Percentiles rank a stretch among this genome's conserved stretches.
These are phyloP conservation scores for Monoraphidium neglectum DNA, from an alignment of 139 green algal genomes.

Conservation along the genomic window DNA sequence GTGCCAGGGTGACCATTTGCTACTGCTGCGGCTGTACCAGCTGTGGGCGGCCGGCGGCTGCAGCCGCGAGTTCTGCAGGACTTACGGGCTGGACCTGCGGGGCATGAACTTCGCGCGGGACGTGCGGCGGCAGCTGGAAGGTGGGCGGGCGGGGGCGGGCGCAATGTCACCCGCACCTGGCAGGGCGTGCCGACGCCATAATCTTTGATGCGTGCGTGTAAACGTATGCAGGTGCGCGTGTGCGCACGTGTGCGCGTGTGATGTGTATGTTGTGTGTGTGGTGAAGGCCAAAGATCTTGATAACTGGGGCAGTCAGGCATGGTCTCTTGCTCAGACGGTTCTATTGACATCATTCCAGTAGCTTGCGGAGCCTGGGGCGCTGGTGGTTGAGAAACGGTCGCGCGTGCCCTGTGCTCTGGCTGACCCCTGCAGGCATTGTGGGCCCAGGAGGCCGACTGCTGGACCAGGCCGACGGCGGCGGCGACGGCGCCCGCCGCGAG, in stretches of 20 bases:
- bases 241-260: too few relatives aligned
- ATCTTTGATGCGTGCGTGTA: too few relatives aligned
- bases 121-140: conserved; percentile 83
- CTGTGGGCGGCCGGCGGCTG: conserved; percentile 64
- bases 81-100: conserved; percentile 71
- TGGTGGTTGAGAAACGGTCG: too few relatives aligned
- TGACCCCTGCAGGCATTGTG: neutral
- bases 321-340: too few relatives aligned
- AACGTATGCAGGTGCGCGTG: too few relatives aligned
- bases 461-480: conserved; percentile 16
- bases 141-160: conserved; percentile 9
- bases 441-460: conserved; percentile 29
- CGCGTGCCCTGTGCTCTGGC: too few relatives aligned
- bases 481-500: neutral
- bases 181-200: too few relatives aligned
- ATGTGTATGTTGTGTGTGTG: too few relatives aligned
- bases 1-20: conserved; percentile 84
- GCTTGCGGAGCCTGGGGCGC: too few relatives aligned
- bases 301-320: too few relatives aligned
- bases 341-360: too few relatives aligned
- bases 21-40: conserved; percentile 85
- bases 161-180: neutral
- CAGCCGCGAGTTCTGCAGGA: conserved; percentile 27
- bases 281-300: too few relatives aligned
- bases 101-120: conserved; percentile 87